phyloP scores from a whole-genome alignment of 352 stramenopile genomes.

The Globisporangium megalacanthum region DNA sequence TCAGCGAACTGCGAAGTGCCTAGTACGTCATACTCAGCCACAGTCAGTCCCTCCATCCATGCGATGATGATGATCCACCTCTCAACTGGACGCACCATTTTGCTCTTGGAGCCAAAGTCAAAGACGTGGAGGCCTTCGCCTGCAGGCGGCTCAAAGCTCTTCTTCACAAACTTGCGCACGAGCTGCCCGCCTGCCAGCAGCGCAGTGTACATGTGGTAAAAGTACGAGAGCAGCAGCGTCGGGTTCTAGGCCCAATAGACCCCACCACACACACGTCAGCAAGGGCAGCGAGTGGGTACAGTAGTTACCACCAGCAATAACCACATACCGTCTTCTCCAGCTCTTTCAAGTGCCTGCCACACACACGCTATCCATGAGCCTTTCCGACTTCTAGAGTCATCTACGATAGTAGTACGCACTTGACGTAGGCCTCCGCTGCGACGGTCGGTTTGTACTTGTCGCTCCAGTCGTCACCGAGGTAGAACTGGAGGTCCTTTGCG shows the following conservation, averaged over 20 bases:
- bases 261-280: background rate
- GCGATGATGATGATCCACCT: too few species aligned
- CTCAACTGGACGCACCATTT: slow-evolving; percentile 20
- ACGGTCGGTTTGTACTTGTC: slow-evolving; percentile 44
- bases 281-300: background rate
- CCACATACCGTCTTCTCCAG: slow-evolving; percentile 40
- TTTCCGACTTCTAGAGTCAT: background rate
- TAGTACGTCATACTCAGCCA: slow-evolving; percentile 4
- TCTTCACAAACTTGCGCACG: slow-evolving; percentile 64
- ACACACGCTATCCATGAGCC: background rate
- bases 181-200: slow-evolving; percentile 57
- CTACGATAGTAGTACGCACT: slow-evolving; percentile 16
- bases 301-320: too few species aligned
- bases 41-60: background rate
- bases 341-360: slow-evolving; percentile 39
- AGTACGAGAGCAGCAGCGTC: slow-evolving; percentile 52
- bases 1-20: slow-evolving; percentile 43
- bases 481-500: slow-evolving; percentile 55
- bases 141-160: slow-evolving; percentile 36
- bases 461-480: slow-evolving; percentile 53
- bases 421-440: slow-evolving; percentile 50
- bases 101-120: slow-evolving; percentile 44
- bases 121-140: slow-evolving; percentile 48
- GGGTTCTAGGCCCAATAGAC: slow-evolving; percentile 27
- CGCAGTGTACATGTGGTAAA: slow-evolving; percentile 74